A percentile compares a stretch with the other conserved stretches of the same genome.
These are phyloP conservation scores for Fusarium palustre DNA, from an alignment of 2,329 filamentous ascomycete species.

Conservation along the genomic window DNA sequence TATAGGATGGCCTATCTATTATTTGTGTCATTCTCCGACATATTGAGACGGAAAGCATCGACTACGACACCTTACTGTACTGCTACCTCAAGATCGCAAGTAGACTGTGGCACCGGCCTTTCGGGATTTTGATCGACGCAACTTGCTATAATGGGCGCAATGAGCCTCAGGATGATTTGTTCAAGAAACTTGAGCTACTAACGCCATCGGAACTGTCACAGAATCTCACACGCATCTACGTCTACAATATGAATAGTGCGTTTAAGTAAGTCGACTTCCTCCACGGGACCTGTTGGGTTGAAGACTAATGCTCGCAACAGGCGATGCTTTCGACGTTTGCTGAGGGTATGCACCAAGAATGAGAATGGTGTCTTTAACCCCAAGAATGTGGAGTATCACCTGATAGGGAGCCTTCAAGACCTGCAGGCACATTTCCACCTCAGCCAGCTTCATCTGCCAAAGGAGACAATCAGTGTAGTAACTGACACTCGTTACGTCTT, in stretches of 20 bases:
- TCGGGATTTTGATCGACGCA: conserved; percentile 75
- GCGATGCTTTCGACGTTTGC: conserved; percentile 73
- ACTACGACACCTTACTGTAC: conserved; percentile 74
- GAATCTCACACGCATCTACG: conserved; percentile 71
- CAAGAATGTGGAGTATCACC: conserved; percentile 72
- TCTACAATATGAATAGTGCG: conserved; percentile 80
- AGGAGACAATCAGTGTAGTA: conserved; percentile 76
- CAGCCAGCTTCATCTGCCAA: conserved; percentile 73
- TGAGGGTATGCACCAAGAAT: conserved; percentile 71
- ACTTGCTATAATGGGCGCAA: conserved; percentile 77
- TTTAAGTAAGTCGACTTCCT: conserved; percentile 61
- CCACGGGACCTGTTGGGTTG: not conserved
- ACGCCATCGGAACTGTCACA: conserved; percentile 71
- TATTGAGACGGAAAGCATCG: conserved; percentile 73
- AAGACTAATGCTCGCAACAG: conserved; percentile 39
- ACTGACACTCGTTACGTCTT: conserved; percentile 74
- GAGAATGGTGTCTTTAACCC: conserved; percentile 72
- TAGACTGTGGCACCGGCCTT: conserved; percentile 75
- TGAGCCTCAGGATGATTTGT: conserved; percentile 73
- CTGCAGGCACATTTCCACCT: conserved; percentile 75
- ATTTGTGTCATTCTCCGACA: conserved; percentile 77
- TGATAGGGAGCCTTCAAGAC: conserved; percentile 74
- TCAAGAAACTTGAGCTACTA: conserved; percentile 71
- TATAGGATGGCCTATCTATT: conserved; percentile 72
- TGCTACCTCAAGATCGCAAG: conserved; percentile 79